Percentiles rank a stretch among this genome's conserved stretches.
Evolutionary conservation across 2,329 filamentous ascomycete species (phyloP).

Genomic region (Orbilia brochopaga): DNA sequence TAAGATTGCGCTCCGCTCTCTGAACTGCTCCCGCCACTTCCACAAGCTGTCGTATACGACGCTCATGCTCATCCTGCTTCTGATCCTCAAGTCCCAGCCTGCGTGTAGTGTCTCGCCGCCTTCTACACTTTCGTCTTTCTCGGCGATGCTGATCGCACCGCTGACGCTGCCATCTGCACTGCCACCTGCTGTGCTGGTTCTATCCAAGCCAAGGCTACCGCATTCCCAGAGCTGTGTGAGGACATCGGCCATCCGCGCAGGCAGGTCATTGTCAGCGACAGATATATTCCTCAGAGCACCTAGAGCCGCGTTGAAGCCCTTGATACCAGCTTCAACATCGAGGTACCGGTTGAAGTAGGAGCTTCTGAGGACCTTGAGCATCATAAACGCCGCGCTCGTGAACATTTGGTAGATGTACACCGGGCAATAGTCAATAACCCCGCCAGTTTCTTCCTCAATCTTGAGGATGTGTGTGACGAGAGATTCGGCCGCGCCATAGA

Average conservation of each 20-base stretch:
- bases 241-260: slow-evolving; percentile 80
- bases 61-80: slow-evolving; percentile 83
- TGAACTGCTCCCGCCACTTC: slow-evolving; percentile 79
- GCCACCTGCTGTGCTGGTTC: slow-evolving; percentile 55
- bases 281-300: slow-evolving; percentile 73
- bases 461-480: slow-evolving; percentile 69
- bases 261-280: slow-evolving; percentile 77
- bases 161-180: slow-evolving; percentile 63
- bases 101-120: slow-evolving; percentile 55
- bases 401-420: slow-evolving; percentile 86
- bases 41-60: slow-evolving; percentile 83
- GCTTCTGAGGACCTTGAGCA: slow-evolving; percentile 76
- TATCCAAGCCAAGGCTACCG: slow-evolving; percentile 63
- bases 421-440: slow-evolving; percentile 70
- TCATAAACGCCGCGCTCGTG: slow-evolving; percentile 76
- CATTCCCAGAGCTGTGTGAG: slow-evolving; percentile 87
- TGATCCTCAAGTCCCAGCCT: slow-evolving; percentile 76
- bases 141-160: slow-evolving; percentile 55
- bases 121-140: slow-evolving; percentile 30
- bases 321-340: slow-evolving; percentile 71
- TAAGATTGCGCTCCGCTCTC: slow-evolving; percentile 56
- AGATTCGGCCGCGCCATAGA: slow-evolving; percentile 73
- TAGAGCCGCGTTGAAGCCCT: slow-evolving; percentile 74
- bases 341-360: slow-evolving; percentile 77
- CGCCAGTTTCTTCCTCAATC: slow-evolving; percentile 63